Base-by-base conservation (phyloP, 371 early-diverging fungal genomes). In the Phascolomyces articulosus region DNA sequence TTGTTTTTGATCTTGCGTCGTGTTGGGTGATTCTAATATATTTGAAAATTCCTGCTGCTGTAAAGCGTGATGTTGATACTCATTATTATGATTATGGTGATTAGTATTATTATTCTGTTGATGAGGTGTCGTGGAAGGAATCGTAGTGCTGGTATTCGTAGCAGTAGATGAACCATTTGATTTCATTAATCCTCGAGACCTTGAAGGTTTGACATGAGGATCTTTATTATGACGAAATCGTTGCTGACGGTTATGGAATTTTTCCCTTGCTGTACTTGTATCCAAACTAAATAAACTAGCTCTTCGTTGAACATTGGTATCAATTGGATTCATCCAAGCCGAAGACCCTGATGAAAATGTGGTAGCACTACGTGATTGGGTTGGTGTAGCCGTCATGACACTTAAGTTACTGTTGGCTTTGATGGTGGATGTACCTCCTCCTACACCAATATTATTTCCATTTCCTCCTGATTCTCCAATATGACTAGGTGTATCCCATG, bases 221-320 rank as follows among this genome's bases (percentile, higher is more conserved):
- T 54, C 29, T 24, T 54, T 28, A 16, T 58, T 53, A 48, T 11
- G 9, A 34, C 34, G 34, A 34, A 9, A 34, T 47, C 21, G 61
- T 47, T 60, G 47, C 23, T 51, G 51, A 20, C 26, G 51, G 15
- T 51, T 24, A 24, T 24, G 51, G 23, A 51, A 51, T 15, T 51
- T 51, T 11, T 11, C 11, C 26, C 51, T 15, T 54, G 40, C 54
- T 11, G 62, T 44, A 40, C 56, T 70, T 0, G 77, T 81, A 60
- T 82, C 82, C 44, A 82, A 53, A 23, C 64, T 77, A 41, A 82
- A 82, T 4, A 82, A 61, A 62, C 79, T 79, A 24, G 79, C 68
- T 55, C 82, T 61, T 34, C 82, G 69, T 41, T 69, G 69, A 18
- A 55, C 59, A 55, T 70, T 65, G 23, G 66, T 58, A 40, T 44